phyloP scores from a whole-genome alignment of 495 filamentous ascomycete genomes.

The Penicillium longicatenatum region DNA sequence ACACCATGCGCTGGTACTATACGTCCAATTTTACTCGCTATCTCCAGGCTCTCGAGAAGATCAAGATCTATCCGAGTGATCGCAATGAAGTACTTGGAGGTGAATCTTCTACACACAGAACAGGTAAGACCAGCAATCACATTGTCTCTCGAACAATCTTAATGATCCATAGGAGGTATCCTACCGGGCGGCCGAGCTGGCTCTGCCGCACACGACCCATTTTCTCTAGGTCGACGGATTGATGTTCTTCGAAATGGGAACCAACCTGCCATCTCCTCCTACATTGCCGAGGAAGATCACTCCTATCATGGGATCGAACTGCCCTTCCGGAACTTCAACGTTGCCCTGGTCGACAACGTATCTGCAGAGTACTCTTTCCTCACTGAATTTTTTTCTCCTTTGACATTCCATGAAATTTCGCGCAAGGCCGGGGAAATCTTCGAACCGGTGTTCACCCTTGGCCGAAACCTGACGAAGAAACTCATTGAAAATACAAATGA shows the following conservation, averaged over 20 bases:
- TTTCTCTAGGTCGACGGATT: conserved; percentile 80
- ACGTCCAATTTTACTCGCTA: conserved; percentile 89
- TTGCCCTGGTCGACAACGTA: conserved; percentile 89
- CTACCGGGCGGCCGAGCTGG: conserved; percentile 41
- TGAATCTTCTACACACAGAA: conserved; percentile 65
- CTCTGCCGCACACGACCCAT: conserved; percentile 78
- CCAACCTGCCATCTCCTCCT: conserved; percentile 73
- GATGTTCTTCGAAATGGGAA: conserved; percentile 74
- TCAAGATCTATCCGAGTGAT: conserved; percentile 80
- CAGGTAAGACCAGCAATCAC: conserved; percentile 34
- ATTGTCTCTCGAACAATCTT: conserved; percentile 3
- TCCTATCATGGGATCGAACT: conserved; percentile 82
- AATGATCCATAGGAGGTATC: conserved; percentile 30
- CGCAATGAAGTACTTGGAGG: conserved; percentile 82
- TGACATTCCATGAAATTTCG: conserved; percentile 56
- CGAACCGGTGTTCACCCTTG: conserved; percentile 78
- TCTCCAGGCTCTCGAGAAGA: conserved; percentile 75
- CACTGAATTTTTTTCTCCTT: conserved; percentile 79
- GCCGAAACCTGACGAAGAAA: conserved; percentile 72
- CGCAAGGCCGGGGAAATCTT: conserved; percentile 80
- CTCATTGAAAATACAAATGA: conserved; percentile 78
- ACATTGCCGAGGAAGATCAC: conserved; percentile 86
- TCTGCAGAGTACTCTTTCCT: conserved; percentile 95
- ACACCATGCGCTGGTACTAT: conserved; percentile 99
- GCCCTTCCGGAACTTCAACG: conserved; percentile 91